These are phyloP conservation scores for Globisporangium ultimum DNA, from an alignment of 352 stramenopile species.

Conservation along the genomic window DNA sequence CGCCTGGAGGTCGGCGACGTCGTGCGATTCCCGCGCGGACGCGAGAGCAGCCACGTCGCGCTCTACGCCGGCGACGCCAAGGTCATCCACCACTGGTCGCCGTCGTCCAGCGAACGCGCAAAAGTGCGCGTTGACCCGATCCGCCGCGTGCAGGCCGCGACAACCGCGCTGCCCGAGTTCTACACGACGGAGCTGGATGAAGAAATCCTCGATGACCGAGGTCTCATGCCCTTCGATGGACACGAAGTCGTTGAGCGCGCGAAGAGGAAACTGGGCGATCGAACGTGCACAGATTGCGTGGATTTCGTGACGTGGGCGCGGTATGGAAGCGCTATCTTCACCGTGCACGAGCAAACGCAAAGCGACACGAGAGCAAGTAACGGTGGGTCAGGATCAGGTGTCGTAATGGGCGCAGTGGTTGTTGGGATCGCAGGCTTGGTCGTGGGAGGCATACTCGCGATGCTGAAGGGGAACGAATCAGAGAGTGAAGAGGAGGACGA, in stretches of 20 bases:
- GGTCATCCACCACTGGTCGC: constrained; percentile 67
- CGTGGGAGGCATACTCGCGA: constrained; percentile 49
- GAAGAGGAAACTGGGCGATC: constrained; percentile 44
- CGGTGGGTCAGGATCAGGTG: constrained; percentile 19
- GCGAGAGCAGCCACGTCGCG: constrained; percentile 56
- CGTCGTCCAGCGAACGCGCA: constrained; percentile 30
- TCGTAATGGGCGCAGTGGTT: constrained; percentile 54
- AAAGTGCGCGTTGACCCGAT: constrained; percentile 60
- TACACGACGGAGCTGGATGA: constrained; percentile 47
- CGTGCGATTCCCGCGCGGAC: constrained; percentile 52
- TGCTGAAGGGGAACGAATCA: constrained; percentile 21
- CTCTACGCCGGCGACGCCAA: constrained; percentile 41
- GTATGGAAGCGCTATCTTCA: constrained; percentile 41
- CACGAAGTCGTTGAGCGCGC: constrained; percentile 46
- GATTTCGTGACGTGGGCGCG: constrained; percentile 77
- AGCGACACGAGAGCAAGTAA: not conserved
- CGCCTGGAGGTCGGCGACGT: constrained; percentile 35
- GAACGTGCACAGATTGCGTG: constrained; percentile 60
- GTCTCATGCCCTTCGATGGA: constrained; percentile 29
- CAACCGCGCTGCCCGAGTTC: constrained; percentile 21
- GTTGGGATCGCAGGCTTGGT: constrained; percentile 58
- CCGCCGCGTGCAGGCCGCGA: constrained; percentile 27
- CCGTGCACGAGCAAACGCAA: constrained; percentile 51
- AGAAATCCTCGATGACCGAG: constrained; percentile 42
- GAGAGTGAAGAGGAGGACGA: constrained; percentile 5